Percentiles rank a stretch among this genome's conserved stretches.
phyloP scores from a whole-genome alignment of 1,139 yeast species.

The Sporopachydermia cereana region DNA sequence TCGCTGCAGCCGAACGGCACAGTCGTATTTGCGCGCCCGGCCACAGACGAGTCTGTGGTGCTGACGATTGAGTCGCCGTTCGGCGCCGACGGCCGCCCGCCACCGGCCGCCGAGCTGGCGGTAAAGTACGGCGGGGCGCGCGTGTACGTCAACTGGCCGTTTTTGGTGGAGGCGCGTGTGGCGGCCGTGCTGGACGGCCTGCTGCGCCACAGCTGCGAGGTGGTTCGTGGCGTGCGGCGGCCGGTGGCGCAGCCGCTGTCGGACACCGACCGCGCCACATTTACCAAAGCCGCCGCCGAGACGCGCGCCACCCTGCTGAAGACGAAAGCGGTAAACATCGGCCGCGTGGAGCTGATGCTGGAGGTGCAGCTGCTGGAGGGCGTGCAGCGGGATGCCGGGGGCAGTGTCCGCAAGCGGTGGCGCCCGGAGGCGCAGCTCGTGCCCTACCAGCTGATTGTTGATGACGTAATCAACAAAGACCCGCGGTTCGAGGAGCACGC shows the following conservation, averaged over 20 bases:
- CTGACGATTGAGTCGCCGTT: conserved; percentile 45
- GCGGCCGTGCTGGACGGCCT: conserved; percentile 49
- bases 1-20: conserved; percentile 50
- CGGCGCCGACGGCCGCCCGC: conserved; percentile 35
- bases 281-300: conserved; percentile 24
- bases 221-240: conserved; percentile 23
- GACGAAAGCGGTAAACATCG: conserved; percentile 47
- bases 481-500: conserved; percentile 59
- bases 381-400: conserved; percentile 51
- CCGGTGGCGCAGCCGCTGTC: conserved; percentile 32
- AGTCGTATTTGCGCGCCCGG: conserved; percentile 73
- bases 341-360: conserved; percentile 45
- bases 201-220: conserved; percentile 33
- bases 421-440: conserved; percentile 34
- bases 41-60: conserved; percentile 73
- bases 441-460: conserved; percentile 75
- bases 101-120: conserved; percentile 33
- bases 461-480: conserved; percentile 63
- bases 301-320: conserved; percentile 31
- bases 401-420: conserved; percentile 60
- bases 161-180: conserved; percentile 68
- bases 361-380: conserved; percentile 74
- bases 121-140: conserved; percentile 45
- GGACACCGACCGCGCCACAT: conserved; percentile 32
- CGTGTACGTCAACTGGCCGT: conserved; percentile 83